A percentile compares a stretch with the other conserved stretches of the same genome.
phyloP scores from a whole-genome alignment of 805 yeast genomes.

The Spencermartinsiella europaea region DNA sequence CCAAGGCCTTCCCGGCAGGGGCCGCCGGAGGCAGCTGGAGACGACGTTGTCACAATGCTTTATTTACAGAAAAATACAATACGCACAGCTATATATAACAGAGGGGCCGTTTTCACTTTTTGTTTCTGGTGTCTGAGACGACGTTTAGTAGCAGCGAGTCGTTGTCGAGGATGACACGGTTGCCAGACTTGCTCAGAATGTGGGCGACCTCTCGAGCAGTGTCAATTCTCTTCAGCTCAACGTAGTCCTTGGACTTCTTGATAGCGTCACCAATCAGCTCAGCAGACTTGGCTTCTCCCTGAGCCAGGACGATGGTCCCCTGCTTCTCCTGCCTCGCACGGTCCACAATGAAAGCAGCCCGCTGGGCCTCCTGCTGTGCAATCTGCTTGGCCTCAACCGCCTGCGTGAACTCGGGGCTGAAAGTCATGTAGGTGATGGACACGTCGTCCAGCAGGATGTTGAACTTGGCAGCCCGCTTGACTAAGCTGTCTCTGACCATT shows the following conservation, averaged over 20 bases:
- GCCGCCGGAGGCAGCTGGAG: too few species aligned
- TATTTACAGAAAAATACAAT: too few species aligned
- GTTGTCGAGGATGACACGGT: constrained; percentile 84
- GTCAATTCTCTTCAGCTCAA: constrained; percentile 92
- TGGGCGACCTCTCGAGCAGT: constrained; percentile 94
- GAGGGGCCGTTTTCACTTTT: too few species aligned
- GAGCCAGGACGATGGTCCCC: constrained; percentile 92
- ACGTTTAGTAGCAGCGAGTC: constrained; percentile 90
- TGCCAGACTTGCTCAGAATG: constrained; percentile 81
- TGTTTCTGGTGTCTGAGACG: constrained; percentile 63
- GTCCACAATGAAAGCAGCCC: constrained; percentile 96
- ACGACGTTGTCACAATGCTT: too few species aligned
- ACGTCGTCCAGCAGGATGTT: constrained; percentile 89
- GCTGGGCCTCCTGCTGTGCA: constrained; percentile 98
- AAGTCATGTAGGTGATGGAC: constrained; percentile 93
- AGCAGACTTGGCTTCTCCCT: constrained; percentile 98
- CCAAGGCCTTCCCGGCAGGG: too few species aligned
- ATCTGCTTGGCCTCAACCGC: constrained; percentile 99
- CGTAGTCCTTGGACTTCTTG: constrained; percentile 92
- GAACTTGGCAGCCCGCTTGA: constrained; percentile 87
- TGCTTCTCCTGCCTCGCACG: constrained; percentile 97
- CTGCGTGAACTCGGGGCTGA: constrained; percentile 93
- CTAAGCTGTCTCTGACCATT: constrained; percentile 82
- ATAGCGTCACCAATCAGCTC: constrained; percentile 98
- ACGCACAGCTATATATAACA: too few species aligned